A percentile compares a stretch with the other conserved stretches of the same genome.
Conservation (phyloP, 495 filamentous ascomycete genomes). For the Apodospora peruviana region DNA sequence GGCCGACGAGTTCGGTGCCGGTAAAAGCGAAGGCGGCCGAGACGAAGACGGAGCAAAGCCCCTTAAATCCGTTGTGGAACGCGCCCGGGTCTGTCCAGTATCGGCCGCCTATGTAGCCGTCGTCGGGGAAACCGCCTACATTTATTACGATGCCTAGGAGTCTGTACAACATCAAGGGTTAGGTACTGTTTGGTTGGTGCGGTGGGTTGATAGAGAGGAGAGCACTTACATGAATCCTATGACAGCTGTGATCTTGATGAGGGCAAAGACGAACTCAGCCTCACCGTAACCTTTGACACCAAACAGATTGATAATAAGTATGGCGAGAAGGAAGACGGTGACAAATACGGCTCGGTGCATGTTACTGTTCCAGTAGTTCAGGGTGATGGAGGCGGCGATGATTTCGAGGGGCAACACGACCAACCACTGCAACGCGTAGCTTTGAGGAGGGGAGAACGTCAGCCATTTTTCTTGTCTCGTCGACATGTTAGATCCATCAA, state of each 20-base stretch:
- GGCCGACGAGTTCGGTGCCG: slow-evolving; percentile 88
- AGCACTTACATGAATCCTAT: slow-evolving; percentile 75
- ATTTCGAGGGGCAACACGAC: slow-evolving; percentile 84
- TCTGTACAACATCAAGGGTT: slow-evolving; percentile 25
- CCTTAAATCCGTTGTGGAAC: slow-evolving; percentile 90
- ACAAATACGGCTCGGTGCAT: slow-evolving; percentile 76
- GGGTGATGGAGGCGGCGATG: slow-evolving; percentile 82
- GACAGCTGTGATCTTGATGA: slow-evolving; percentile 81
- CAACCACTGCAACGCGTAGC: slow-evolving; percentile 92
- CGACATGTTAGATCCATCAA: not conserved
- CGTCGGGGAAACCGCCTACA: slow-evolving; percentile 68
- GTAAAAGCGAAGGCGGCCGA: slow-evolving; percentile 89
- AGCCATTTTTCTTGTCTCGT: not conserved
- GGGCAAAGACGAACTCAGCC: slow-evolving; percentile 82
- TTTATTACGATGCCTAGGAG: slow-evolving; percentile 76
- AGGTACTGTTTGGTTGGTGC: slow-evolving; percentile 12
- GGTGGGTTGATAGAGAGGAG: slow-evolving; percentile 1
- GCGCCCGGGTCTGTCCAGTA: slow-evolving; percentile 85
- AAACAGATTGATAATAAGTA: slow-evolving; percentile 77
- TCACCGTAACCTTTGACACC: slow-evolving; percentile 87
- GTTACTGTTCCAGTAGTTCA: slow-evolving; percentile 71
- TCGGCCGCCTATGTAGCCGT: slow-evolving; percentile 75
- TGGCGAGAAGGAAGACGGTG: slow-evolving; percentile 69
- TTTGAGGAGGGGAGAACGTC: slow-evolving; percentile 17
- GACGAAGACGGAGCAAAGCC: slow-evolving; percentile 88